A percentile compares a stretch with the other conserved stretches of the same genome.
Conservation (phyloP, 768 basidiomycete genomes). For the Trichaptum fuscoviolaceum region DNA sequence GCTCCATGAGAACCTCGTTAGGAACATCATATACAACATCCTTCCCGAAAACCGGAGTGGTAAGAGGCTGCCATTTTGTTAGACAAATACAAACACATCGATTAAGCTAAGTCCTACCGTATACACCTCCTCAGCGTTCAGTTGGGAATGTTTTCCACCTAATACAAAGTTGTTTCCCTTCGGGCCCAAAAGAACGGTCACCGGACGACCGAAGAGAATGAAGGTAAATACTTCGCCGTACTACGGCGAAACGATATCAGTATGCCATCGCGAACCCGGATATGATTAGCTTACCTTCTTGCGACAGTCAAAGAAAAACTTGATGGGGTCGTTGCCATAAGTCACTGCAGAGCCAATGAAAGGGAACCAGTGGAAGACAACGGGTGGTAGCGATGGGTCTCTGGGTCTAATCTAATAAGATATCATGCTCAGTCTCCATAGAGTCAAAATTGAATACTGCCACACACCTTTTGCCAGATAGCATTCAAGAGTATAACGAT, state of each 20-base stretch:
- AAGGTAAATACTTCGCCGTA: conserved; percentile 98
- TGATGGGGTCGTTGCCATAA: conserved; percentile 92
- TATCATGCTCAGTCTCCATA: neutral
- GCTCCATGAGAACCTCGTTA: conserved; percentile 96
- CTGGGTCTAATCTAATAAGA: conserved; percentile 54
- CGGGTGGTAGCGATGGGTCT: conserved; percentile 71
- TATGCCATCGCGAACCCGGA: neutral
- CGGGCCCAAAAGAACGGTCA: conserved; percentile 87
- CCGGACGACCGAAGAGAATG: conserved; percentile 78
- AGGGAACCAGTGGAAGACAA: conserved; percentile 92
- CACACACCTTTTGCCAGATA: conserved; percentile 69
- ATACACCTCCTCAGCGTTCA: conserved; percentile 97
- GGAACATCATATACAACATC: conserved; percentile 98
- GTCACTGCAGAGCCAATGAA: conserved; percentile 81
- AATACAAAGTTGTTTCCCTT: conserved; percentile 93
- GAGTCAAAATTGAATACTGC: neutral
- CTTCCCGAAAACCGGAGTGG: conserved; percentile 94
- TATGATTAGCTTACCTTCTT: conserved; percentile 54
- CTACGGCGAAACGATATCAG: conserved; percentile 34
- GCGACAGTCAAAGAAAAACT: conserved; percentile 74
- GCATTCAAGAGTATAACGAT: conserved; percentile 69
- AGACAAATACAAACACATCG: conserved; percentile 5
- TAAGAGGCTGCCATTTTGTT: conserved; percentile 58
- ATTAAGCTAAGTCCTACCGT: conserved; percentile 45
- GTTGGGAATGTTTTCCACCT: conserved; percentile 86